Conservation (phyloP, 2,329 filamentous ascomycete species). For the Trichoderma oligosporum region DNA sequence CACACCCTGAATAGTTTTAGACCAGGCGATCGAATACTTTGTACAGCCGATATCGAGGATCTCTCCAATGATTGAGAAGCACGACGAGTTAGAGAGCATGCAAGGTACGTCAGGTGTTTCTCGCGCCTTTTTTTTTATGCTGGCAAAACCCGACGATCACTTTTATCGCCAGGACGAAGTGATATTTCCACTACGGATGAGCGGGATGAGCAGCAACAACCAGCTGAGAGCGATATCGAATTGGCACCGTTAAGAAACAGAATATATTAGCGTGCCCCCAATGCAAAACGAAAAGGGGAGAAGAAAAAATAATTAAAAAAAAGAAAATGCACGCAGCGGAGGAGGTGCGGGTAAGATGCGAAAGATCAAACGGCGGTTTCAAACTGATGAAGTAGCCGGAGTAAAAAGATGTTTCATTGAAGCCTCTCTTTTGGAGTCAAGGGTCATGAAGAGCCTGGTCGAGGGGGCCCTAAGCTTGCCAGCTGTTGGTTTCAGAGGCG, state of each 20-base stretch:
- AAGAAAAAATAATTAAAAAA: neutral
- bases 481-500: slow-evolving; percentile 19
- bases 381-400: slow-evolving; percentile 2
- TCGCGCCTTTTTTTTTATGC: neutral
- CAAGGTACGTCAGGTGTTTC: slow-evolving; percentile 4
- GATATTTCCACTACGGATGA: neutral
- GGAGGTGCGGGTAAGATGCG: neutral
- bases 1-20: neutral
- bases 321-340: neutral
- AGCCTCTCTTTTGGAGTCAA: slow-evolving; percentile 3
- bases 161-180: neutral
- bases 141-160: neutral
- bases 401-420: slow-evolving; percentile 11
- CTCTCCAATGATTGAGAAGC: neutral
- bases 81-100: slow-evolving; percentile 4
- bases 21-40: neutral
- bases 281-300: neutral
- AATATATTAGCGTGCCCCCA: too few relatives aligned
- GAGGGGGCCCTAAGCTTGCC: too few relatives aligned
- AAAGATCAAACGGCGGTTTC: slow-evolving; percentile 17
- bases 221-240: neutral
- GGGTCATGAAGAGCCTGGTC: neutral
- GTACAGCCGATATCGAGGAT: neutral
- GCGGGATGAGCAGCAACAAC: neutral
- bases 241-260: too few relatives aligned